A percentile compares a stretch with the other conserved stretches of the same genome.
Conservation (phyloP, 2,329 filamentous ascomycete genomes). For the Colletotrichum sp. region DNA sequence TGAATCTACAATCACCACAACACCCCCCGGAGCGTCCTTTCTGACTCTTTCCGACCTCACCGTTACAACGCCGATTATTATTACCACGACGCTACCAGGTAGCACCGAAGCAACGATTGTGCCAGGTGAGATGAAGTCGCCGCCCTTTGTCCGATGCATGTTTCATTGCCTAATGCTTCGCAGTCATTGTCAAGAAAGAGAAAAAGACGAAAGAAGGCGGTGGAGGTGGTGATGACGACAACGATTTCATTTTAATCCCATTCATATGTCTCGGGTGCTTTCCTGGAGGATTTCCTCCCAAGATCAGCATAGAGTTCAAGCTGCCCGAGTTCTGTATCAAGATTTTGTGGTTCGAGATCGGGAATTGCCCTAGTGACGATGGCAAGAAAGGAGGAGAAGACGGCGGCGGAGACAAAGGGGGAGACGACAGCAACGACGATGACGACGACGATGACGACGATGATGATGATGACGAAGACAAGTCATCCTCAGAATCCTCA, state of each 20-base stretch:
- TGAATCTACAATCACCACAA: neutral
- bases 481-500: neutral
- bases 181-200: neutral
- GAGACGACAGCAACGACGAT: neutral
- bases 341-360: neutral
- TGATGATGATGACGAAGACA: neutral
- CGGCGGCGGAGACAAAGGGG: neutral
- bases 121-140: neutral
- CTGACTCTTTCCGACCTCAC: neutral
- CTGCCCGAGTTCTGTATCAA: neutral
- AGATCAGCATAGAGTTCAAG: neutral
- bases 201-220: neutral
- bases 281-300: neutral
- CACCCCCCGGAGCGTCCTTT: neutral
- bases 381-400: neutral
- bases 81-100: neutral
- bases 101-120: neutral
- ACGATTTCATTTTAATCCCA: neutral
- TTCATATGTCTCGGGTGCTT: neutral
- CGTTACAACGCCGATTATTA: neutral
- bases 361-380: neutral
- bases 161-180: neutral
- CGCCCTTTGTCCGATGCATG: neutral
- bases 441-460: neutral
- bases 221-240: neutral